Percentiles rank a stretch among this genome's conserved stretches.
Evolutionary conservation across 1,284 basidiomycete genomes (phyloP).

Genomic region (Cryptococcus wingfieldii): DNA sequence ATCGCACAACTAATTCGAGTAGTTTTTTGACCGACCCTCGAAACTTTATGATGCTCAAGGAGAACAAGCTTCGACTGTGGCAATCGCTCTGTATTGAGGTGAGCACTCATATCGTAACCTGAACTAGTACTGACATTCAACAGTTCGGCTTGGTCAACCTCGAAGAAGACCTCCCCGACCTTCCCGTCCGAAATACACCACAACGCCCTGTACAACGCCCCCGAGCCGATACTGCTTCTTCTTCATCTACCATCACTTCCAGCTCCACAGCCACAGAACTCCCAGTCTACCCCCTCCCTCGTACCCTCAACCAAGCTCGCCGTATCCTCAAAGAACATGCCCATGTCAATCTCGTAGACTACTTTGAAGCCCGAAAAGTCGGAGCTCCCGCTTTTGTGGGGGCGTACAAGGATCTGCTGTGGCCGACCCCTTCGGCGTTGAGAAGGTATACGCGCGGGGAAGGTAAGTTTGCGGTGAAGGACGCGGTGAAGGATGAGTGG

Average conservation of each 20-base stretch:
- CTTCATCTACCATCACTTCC: not conserved
- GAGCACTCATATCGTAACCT: slow-evolving; percentile 5
- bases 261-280: not conserved
- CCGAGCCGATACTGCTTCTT: not conserved
- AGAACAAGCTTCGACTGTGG: slow-evolving; percentile 43
- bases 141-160: slow-evolving; percentile 28
- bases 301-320: slow-evolving; percentile 27
- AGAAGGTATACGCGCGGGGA: slow-evolving; percentile 18
- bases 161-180: slow-evolving; percentile 15
- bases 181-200: slow-evolving; percentile 10
- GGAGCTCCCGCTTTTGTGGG: slow-evolving; percentile 8
- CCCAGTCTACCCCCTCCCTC: slow-evolving; percentile 25
- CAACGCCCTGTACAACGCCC: not conserved
- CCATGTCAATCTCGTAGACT: slow-evolving; percentile 41
- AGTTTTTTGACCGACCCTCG: slow-evolving; percentile 27
- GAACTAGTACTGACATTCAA: not conserved
- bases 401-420: slow-evolving; percentile 19
- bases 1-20: not conserved
- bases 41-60: slow-evolving; percentile 24
- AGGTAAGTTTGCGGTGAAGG: slow-evolving; percentile 18
- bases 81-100: slow-evolving; percentile 45
- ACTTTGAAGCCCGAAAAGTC: slow-evolving; percentile 25
- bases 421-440: slow-evolving; percentile 20
- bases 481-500: slow-evolving; percentile 32
- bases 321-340: slow-evolving; percentile 28